Conservation (phyloP, 257 asterid species). For the Fraxinus excelsior region DNA sequence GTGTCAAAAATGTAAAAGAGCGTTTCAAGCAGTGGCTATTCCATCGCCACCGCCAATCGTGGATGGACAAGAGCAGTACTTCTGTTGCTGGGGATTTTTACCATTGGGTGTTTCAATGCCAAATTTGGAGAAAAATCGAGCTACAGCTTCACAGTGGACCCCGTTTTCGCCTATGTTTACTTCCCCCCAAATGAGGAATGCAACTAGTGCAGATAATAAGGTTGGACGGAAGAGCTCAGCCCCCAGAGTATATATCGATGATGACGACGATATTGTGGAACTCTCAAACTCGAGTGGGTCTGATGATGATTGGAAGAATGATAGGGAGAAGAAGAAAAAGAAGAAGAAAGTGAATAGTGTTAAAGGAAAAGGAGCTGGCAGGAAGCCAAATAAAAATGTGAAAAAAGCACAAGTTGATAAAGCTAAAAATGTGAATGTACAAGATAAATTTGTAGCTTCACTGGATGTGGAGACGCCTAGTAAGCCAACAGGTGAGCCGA, state of each 20-base stretch:
- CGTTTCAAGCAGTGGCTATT: conserved; percentile 74
- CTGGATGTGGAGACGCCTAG: conserved; percentile 44
- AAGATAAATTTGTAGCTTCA: conserved; percentile 44
- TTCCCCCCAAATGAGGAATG: conserved; percentile 39
- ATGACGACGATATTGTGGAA: conserved; percentile 67
- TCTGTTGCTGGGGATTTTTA: conserved; percentile 88
- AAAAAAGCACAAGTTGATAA: conserved; percentile 53
- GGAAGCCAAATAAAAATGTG: conserved; percentile 34
- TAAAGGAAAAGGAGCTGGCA: conserved; percentile 37
- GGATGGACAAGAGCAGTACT: conserved; percentile 71
- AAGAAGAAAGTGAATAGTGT: conserved; percentile 38
- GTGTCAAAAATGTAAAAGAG: conserved; percentile 80
- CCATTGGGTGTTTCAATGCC: conserved; percentile 73
- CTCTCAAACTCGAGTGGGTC: conserved; percentile 67
- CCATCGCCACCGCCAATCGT: conserved; percentile 71
- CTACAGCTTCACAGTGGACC: conserved; percentile 58
- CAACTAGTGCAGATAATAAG: conserved; percentile 20
- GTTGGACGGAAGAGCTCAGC: conserved; percentile 36
- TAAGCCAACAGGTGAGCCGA: conserved; percentile 41
- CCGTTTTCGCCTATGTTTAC: conserved; percentile 85
- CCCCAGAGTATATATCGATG: conserved; percentile 68
- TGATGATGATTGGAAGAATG: conserved; percentile 65
- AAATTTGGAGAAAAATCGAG: conserved; percentile 53
- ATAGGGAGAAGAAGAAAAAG: conserved; percentile 34
- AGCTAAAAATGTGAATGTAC: conserved; percentile 45